Percentiles rank a stretch among this genome's conserved stretches.
phyloP scores from a whole-genome alignment of 2,329 filamentous ascomycete species.

The Balansia obtecta region DNA sequence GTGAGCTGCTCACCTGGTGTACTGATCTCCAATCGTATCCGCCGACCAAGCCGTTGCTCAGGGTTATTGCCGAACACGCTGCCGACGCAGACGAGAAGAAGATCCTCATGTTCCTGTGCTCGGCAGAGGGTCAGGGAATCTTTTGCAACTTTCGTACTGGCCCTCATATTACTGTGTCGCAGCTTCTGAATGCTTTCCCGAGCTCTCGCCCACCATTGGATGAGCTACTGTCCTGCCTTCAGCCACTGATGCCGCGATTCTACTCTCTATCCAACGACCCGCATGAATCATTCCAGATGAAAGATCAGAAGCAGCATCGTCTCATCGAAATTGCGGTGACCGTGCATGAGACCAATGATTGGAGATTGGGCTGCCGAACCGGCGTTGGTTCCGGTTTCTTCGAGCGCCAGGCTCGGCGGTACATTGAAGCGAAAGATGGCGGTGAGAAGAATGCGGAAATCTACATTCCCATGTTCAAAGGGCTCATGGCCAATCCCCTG shows the following conservation, averaged over 20 bases:
- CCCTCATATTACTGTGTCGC: slow-evolving; percentile 71
- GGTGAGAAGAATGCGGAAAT: slow-evolving; percentile 49
- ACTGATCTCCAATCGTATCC: slow-evolving; percentile 86
- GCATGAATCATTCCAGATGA: slow-evolving; percentile 57
- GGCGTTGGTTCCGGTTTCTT: slow-evolving; percentile 91
- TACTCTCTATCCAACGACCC: slow-evolving; percentile 97
- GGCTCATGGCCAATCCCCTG: slow-evolving; percentile 92
- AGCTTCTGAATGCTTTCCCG: slow-evolving; percentile 84
- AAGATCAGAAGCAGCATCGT: slow-evolving; percentile 59
- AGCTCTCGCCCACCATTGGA: slow-evolving; percentile 82
- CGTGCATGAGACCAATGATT: slow-evolving; percentile 77
- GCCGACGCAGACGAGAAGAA: slow-evolving; percentile 73
- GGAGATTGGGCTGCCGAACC: slow-evolving; percentile 58
- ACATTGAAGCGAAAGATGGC: slow-evolving; percentile 53
- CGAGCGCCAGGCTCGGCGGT: slow-evolving; percentile 66
- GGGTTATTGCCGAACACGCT: slow-evolving; percentile 76
- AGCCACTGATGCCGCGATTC: slow-evolving; percentile 91
- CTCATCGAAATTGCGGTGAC: slow-evolving; percentile 95
- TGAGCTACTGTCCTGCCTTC: slow-evolving; percentile 64
- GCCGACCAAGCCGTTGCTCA: slow-evolving; percentile 76
- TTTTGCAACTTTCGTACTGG: slow-evolving; percentile 94
- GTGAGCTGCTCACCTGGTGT: slow-evolving; percentile 92
- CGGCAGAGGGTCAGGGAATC: slow-evolving; percentile 77
- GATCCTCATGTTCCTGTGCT: slow-evolving; percentile 74
- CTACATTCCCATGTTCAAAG: slow-evolving; percentile 93